Evolutionary conservation across 2,329 filamentous ascomycete species (phyloP).

Genomic region (Sclerotinia sclerotiorum): DNA sequence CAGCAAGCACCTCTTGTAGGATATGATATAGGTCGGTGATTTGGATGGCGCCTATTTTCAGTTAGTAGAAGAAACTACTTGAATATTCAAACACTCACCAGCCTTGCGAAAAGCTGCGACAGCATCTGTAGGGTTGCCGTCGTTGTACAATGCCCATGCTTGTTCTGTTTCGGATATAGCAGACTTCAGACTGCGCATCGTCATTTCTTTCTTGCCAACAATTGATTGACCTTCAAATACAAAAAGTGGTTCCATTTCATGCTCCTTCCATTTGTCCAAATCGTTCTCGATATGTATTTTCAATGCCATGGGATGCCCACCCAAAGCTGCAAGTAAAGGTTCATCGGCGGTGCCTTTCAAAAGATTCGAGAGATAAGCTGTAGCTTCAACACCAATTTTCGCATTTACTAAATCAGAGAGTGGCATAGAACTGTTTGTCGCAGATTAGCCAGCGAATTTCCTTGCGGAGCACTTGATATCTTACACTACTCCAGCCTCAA

Average conservation of each 20-base stretch:
- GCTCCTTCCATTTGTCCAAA: conserved; percentile 67
- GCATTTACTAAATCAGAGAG: conserved; percentile 71
- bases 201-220: conserved; percentile 70
- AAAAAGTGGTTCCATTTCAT: conserved; percentile 77
- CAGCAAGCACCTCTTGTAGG: conserved; percentile 71
- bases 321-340: conserved; percentile 84
- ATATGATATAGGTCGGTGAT: conserved; percentile 73
- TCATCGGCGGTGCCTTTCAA: conserved; percentile 74
- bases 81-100: conserved; percentile 51
- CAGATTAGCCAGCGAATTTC: conserved; percentile 10
- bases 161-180: conserved; percentile 71
- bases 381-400: conserved; percentile 82
- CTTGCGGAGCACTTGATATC: neutral
- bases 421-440: conserved; percentile 45
- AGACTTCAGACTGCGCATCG: conserved; percentile 61
- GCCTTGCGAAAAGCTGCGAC: conserved; percentile 85
- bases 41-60: conserved; percentile 61
- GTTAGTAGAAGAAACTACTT: conserved; percentile 36
- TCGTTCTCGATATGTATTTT: conserved; percentile 73
- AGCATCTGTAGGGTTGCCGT: conserved; percentile 74
- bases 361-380: conserved; percentile 80
- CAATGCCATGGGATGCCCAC: conserved; percentile 80
- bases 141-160: conserved; percentile 86
- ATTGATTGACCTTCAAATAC: conserved; percentile 88
- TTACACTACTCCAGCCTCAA: conserved; percentile 14